Base-by-base conservation (phyloP, 257 asterid genomes). In the Buddleja alternifolia region DNA sequence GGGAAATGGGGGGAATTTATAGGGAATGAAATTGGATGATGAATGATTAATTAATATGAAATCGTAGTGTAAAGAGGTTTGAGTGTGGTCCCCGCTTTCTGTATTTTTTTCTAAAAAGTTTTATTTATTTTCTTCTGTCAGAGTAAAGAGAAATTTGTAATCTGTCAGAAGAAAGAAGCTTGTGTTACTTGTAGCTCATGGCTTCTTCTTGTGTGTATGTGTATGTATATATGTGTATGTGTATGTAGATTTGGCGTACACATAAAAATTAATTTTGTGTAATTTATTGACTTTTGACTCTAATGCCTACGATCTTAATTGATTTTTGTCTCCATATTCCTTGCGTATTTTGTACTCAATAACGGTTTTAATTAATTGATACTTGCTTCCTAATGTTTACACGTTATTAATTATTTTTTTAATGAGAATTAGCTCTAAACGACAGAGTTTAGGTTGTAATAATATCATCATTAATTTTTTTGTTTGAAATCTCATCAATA, bases 121-220 rank as follows among this genome's bases (percentile, higher is more conserved):
- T 61, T 23, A n/a, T 46, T 4, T 15, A 3, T 10, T 21, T 6
- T 66, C 3, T 52, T 60, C 20, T 36, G 8, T 10, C 10, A 23
- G 60, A 37, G 41, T 12, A 45, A 71, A 32, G 58, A 12, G 21
- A 59, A 40, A 39, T 16, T 14, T 14, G 40, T 45, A 64, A 63
- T 17, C 3, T 23, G 8, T 12, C 20, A 20, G 21, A 37, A 15
- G 51, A 57, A 9, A 40, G 46, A 41, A 61, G 60, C 46, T 66
- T 60, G 62, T 45, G 82, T 84, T 76, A 56, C 93, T 84, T 86
- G 90, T 14, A 71, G n/a, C 55, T 56, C 78, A 86, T 88, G 93
- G 85, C 81, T 81, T 50, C 70, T 74, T 55, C 77, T 29, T 74
- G 78, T 61, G 82, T 72, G 58, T 75, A 67, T 53, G 57, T 40